Base-by-base conservation (phyloP, 345 rosid genomes). In the Salix purpurea region DNA sequence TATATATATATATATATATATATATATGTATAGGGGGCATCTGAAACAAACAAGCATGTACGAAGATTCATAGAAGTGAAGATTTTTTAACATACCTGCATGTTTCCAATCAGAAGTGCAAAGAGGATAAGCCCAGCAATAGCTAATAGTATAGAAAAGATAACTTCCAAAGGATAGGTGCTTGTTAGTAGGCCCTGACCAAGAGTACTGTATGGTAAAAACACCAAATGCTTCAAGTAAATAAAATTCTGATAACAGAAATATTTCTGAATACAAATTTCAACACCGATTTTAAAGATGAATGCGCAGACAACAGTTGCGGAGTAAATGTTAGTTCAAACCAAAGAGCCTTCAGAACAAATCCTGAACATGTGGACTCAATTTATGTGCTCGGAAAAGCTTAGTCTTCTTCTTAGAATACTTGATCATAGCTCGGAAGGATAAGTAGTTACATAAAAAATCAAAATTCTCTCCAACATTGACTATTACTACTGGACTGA, bases 181-280 rank as follows among this genome's bases (percentile, higher is more conserved):
- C 96, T 92, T 70, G 98, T 94, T 79, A 85, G 84, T n/a, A 92
- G 90, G 62, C 98, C 98, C 86, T 90, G 97, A 62, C 98, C 98
- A 61, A 94, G 90, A 70, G 96, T 92, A 70, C 98, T 91, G 86
- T 10, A 61, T 42, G 50, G 69, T 70, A 70, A 56, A 37, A 74
- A 78, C 23, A 66, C 10, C 11, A 76, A 67, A 72, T 58, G 44
- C 58, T 37, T 32, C 50, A 40, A 2, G 44, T 80, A n/a, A 19
- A 21, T 74, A 24, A 48, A 60, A 65, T 60, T 44, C 61, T 7
- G 67, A 36, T 18, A 52, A 70, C 46, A 58, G 34, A 58, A 65
- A 65, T 50, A 36, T 42, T 6, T 34, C n/a, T 9, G 26, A 50
- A 71, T 24, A 30, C n/a, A 30, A 6, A 13, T 30, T 42, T n/a